Conservation (phyloP, 2,329 filamentous ascomycete species). For the Fusarium continuum region DNA sequence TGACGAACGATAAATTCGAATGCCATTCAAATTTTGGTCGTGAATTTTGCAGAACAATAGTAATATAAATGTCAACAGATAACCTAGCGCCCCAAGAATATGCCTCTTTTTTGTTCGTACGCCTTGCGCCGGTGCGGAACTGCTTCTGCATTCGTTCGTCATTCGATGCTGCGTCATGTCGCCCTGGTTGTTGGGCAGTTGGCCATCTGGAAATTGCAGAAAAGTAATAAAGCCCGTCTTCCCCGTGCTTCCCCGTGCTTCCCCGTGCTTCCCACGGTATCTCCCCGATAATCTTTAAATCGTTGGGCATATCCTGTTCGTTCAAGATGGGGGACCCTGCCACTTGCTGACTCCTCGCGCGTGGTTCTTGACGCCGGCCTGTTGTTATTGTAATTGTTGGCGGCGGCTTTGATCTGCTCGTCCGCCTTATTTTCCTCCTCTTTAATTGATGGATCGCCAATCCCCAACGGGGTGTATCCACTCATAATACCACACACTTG, state of each 20-base stretch:
- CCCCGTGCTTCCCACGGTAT: constrained; percentile 36
- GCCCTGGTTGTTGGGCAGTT: constrained; percentile 40
- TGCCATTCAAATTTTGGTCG: constrained; percentile 30
- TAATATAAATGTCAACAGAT: constrained; percentile 49
- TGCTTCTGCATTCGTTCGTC: constrained; percentile 47
- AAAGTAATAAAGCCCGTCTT: constrained; percentile 39
- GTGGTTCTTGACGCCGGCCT: constrained; percentile 30
- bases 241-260: constrained; percentile 11
- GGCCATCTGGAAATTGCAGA: constrained; percentile 43
- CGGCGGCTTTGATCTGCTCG: constrained; percentile 22
- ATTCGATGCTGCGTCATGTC: constrained; percentile 48
- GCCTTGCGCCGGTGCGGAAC: constrained; percentile 53
- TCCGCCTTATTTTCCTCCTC: constrained; percentile 32
- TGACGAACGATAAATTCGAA: constrained; percentile 14
- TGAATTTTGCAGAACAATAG: constrained; percentile 39
- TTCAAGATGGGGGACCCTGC: constrained; percentile 32
- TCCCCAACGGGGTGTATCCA: constrained; percentile 2
- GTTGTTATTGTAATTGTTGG: constrained; percentile 27
- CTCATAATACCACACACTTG: constrained; percentile 55
- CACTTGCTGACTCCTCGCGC: constrained; percentile 27
- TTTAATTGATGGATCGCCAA: constrained; percentile 8
- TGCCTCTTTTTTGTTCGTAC: constrained; percentile 51
- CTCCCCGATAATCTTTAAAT: constrained; percentile 39
- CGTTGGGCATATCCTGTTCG: constrained; percentile 36
- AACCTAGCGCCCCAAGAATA: constrained; percentile 51